phyloP scores from a whole-genome alignment of 768 basidiomycete genomes.

The Lepiota brunneoincarnata region DNA sequence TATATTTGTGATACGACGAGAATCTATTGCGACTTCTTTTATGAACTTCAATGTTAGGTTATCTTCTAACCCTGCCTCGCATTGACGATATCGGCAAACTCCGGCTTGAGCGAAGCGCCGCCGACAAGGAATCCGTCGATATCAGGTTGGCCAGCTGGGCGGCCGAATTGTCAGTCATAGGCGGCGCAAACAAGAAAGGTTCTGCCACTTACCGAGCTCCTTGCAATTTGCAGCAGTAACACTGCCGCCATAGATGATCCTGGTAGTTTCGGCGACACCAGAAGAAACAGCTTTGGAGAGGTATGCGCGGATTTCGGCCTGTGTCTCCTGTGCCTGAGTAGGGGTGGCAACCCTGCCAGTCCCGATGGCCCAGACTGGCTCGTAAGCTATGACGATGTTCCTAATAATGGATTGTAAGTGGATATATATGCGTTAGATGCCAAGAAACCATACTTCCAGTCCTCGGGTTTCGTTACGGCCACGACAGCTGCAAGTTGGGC shows the following conservation, averaged over 20 bases:
- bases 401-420: constrained; percentile 33
- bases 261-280: constrained; percentile 65
- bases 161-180: constrained; percentile 1
- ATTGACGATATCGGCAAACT: constrained; percentile 92
- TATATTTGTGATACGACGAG: not conserved
- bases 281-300: constrained; percentile 62
- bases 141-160: constrained; percentile 68
- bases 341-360: constrained; percentile 94
- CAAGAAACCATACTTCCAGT: constrained; percentile 70
- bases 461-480: constrained; percentile 50
- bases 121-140: constrained; percentile 99
- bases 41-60: not conserved
- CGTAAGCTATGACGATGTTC: constrained; percentile 92
- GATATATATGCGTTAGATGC: not conserved
- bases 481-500: constrained; percentile 79
- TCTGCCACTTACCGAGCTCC: constrained; percentile 68
- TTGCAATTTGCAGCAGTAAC: constrained; percentile 87
- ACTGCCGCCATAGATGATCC: constrained; percentile 96
- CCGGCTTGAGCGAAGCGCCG: constrained; percentile 96
- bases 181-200: not conserved
- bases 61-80: constrained; percentile 33
- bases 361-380: constrained; percentile 98
- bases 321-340: constrained; percentile 91
- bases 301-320: constrained; percentile 78
- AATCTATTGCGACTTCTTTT: not conserved